Evolutionary conservation across 1,139 yeast species (phyloP).

Genomic region (Candida sanyaensis): DNA sequence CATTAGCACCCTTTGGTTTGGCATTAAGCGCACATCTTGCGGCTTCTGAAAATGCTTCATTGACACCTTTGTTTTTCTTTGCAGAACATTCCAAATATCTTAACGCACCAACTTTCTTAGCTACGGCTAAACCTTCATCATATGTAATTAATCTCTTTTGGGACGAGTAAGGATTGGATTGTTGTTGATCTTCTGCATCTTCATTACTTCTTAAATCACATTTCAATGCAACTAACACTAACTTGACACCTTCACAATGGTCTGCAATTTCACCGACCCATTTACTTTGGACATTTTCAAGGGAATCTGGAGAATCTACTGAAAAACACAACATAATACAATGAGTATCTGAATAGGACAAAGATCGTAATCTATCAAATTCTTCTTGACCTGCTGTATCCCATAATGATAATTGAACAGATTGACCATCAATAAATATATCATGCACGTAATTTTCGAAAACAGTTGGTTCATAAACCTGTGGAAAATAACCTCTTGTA

Average conservation of each 20-base stretch:
- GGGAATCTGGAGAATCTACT: slow-evolving; percentile 90
- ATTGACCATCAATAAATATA: slow-evolving; percentile 92
- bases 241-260: slow-evolving; percentile 94
- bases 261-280: slow-evolving; percentile 98
- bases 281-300: slow-evolving; percentile 88
- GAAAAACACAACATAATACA: slow-evolving; percentile 96
- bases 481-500: slow-evolving; percentile 97
- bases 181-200: slow-evolving; percentile 28
- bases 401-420: slow-evolving; percentile 92
- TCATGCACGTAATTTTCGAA: slow-evolving; percentile 98
- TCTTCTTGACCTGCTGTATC: slow-evolving; percentile 99
- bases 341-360: slow-evolving; percentile 89
- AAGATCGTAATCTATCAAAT: slow-evolving; percentile 53
- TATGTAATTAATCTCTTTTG: slow-evolving; percentile 55
- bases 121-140: slow-evolving; percentile 54
- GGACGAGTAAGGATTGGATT: slow-evolving; percentile 39
- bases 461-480: slow-evolving; percentile 97
- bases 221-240: slow-evolving; percentile 90
- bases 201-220: slow-evolving; percentile 77
- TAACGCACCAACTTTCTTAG: slow-evolving; percentile 80
- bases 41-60: slow-evolving; percentile 95
- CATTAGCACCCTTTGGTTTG: slow-evolving; percentile 74
- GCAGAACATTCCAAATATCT: slow-evolving; percentile 93
- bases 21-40: slow-evolving; percentile 95
- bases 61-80: slow-evolving; percentile 89